Conservation (phyloP, 306 rosid genomes). For the Prinsepia uniflora region DNA sequence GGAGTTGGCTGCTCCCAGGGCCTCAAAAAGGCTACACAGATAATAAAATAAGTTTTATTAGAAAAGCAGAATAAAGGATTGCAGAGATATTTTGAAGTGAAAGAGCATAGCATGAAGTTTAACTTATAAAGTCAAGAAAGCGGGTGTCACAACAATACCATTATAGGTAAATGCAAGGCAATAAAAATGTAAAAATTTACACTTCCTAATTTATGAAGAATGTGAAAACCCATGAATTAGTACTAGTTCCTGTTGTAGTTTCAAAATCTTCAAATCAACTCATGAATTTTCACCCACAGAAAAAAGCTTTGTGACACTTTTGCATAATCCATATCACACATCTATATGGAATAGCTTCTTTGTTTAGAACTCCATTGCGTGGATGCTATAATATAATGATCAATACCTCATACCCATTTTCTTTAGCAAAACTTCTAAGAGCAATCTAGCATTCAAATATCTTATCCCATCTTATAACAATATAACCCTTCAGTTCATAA, state of each 20-base stretch:
- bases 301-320: not conserved
- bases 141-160: not conserved
- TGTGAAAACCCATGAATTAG: not conserved
- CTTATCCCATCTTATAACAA: not conserved
- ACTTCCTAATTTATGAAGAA: not conserved
- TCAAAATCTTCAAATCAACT: not conserved
- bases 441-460: not conserved
- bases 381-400: not conserved
- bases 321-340: not conserved
- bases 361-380: not conserved
- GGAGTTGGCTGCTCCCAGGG: slow-evolving; percentile 82
- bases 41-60: slow-evolving; percentile 21
- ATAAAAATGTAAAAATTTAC: not conserved
- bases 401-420: not conserved
- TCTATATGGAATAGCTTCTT: not conserved
- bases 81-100: not conserved
- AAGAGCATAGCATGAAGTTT: not conserved
- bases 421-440: not conserved
- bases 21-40: slow-evolving; percentile 53
- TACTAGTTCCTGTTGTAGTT: not conserved
- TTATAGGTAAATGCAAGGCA: not conserved
- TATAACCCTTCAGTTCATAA: not conserved
- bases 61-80: not conserved
- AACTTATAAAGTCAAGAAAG: not conserved
- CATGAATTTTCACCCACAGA: not conserved